Conservation (phyloP, 257 asterid genomes). For the Thymus quinquecostatus region DNA sequence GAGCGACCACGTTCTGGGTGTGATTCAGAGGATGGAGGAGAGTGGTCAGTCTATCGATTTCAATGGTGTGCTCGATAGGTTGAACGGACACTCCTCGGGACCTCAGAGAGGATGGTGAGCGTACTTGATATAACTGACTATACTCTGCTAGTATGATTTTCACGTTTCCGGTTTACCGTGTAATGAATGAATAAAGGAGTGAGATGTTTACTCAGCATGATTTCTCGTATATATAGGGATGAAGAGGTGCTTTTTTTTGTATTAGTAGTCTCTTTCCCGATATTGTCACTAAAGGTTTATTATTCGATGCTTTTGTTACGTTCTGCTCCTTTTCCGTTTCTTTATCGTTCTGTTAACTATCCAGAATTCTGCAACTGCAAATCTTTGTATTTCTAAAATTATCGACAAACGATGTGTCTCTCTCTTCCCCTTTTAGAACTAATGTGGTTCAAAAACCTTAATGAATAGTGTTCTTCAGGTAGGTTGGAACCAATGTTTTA, state of each 20-base stretch:
- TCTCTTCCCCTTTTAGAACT: background rate
- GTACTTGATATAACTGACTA: background rate
- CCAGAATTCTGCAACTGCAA: background rate
- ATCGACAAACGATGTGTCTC: background rate
- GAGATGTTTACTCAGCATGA: conserved; percentile 23
- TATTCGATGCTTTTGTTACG: background rate
- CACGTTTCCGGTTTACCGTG: conserved; percentile 14
- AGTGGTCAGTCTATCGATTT: conserved; percentile 88
- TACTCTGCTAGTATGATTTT: conserved; percentile 1
- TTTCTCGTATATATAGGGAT: conserved; percentile 32
- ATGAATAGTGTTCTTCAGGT: too few relatives aligned
- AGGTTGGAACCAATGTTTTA: too few relatives aligned
- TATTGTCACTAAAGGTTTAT: background rate
- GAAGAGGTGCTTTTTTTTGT: conserved; percentile 38
- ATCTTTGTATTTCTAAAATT: background rate
- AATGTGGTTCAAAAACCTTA: background rate
- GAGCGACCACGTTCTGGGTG: conserved; percentile 67
- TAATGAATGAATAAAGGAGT: conserved; percentile 39
- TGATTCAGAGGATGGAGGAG: conserved; percentile 88
- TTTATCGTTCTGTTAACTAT: background rate
- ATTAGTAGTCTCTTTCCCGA: conserved; percentile 35
- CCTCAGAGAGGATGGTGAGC: conserved; percentile 84
- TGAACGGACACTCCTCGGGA: conserved; percentile 78
- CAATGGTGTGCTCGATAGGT: conserved; percentile 71
- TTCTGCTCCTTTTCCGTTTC: background rate